Evolutionary conservation across 495 filamentous ascomycete genomes (phyloP), one percentile per base, ranked within the genome.

Genomic region (Annulohypoxylon moriforme): DNA sequence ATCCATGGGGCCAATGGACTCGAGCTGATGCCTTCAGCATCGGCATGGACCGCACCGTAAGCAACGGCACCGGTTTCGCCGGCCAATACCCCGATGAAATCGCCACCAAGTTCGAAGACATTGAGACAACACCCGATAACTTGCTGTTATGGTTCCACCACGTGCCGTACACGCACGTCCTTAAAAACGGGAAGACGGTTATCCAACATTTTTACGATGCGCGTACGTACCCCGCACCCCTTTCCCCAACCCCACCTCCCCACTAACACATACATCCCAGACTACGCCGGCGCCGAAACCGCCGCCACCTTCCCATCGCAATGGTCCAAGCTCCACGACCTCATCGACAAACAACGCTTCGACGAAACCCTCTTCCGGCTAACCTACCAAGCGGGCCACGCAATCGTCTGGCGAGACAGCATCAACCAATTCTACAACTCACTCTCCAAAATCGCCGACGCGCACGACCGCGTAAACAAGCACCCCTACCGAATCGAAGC

Each of bases 191-290:
- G 7, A 87, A 90, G 76, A 90, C 89, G 0, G 89, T 93, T 1
- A 92, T 93, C 56, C 90, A 93, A 77, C 89, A 93, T 75, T 91
- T 93, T 74, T 93, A 92, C 73, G 87, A 93, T 69, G 87, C 88
- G 29, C 83, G 71, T 73, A 66, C 11, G 71, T 67, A 22, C 29
- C 3, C 14, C 14, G n/a, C n/a, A n/a, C 14, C 4, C 36, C 0
- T 18, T 22, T 2, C 24, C 11, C 4, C 14, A 18, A 40, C 22
- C 24, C 3, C 14, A 18, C 8, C 22, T 24, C 50, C 3, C 11
- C 27, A 29, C 58, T 61, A 62, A 60, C 55, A 60, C 14, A 11
- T 1, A 60, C 14, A 11, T 1, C 14, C 9, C 24, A 73, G 71
- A 93, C 76, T 92, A 93, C 77, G 78, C 68, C 14, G 90, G 91